These are phyloP conservation scores for Lachnellula suecica DNA, from an alignment of 2,329 filamentous ascomycete genomes.

Conservation along the genomic window DNA sequence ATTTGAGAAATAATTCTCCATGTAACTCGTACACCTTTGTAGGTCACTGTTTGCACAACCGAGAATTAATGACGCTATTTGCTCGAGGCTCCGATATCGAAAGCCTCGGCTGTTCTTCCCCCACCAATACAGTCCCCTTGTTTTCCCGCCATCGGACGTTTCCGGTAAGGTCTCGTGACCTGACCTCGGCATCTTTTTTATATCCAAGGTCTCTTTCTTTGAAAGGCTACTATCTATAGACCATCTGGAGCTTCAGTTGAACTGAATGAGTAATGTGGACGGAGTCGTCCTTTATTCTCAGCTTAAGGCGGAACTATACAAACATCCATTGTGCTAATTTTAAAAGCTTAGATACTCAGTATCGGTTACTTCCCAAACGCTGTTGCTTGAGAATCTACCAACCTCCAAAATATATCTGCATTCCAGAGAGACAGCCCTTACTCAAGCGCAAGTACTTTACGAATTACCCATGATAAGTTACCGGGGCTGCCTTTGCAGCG, in stretches of 20 bases:
- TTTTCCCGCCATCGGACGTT: neutral
- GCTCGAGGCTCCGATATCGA: neutral
- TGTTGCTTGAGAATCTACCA: slow-evolving; percentile 1
- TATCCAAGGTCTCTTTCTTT: too few species aligned
- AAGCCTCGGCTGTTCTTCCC: neutral
- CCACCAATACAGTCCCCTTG: neutral
- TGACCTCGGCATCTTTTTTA: neutral
- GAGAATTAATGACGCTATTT: neutral
- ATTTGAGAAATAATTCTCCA: too few species aligned
- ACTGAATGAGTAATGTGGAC: too few species aligned
- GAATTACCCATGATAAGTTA: neutral
- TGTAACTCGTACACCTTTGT: too few species aligned
- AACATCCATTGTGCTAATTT: neutral
- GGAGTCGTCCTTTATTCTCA: too few species aligned
- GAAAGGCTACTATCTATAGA: too few species aligned
- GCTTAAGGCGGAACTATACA: neutral
- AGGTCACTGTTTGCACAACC: neutral
- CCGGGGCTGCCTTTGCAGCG: neutral
- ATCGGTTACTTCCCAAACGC: slow-evolving; percentile 2
- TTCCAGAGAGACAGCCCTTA: neutral
- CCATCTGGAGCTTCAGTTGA: too few species aligned
- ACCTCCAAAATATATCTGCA: slow-evolving; percentile 8
- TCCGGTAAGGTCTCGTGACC: neutral
- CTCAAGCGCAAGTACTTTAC: neutral
- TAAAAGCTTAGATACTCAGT: neutral